Percentiles rank a stretch among this genome's conserved stretches.
Evolutionary conservation across 768 basidiomycete species (phyloP).

Genomic region (Thelephora aurantiotincta): DNA sequence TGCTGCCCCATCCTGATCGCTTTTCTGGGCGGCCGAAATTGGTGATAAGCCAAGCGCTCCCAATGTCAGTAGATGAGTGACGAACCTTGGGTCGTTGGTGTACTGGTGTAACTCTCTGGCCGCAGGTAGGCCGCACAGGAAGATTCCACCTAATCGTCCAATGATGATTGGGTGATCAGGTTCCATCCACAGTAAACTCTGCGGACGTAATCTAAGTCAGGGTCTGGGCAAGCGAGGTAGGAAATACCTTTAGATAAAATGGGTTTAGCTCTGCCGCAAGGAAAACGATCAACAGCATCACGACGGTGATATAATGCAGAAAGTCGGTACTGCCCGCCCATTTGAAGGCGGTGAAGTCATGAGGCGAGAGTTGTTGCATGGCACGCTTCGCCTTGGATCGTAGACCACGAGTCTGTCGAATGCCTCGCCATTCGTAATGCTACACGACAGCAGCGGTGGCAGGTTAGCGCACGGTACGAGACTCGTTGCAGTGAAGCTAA

Average conservation of each 20-base stretch:
- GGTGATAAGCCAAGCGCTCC: not conserved
- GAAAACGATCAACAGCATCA: conserved; percentile 62
- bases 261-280: conserved; percentile 78
- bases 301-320: conserved; percentile 60
- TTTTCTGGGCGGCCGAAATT: conserved; percentile 26
- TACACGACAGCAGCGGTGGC: conserved; percentile 16
- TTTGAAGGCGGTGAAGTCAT: conserved; percentile 79
- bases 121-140: conserved; percentile 78
- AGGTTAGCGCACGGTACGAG: not conserved
- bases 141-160: conserved; percentile 54
- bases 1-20: conserved; percentile 87
- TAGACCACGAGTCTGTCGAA: conserved; percentile 63
- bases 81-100: conserved; percentile 67
- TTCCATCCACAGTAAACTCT: conserved; percentile 73
- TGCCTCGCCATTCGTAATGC: conserved; percentile 80
- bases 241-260: conserved; percentile 70
- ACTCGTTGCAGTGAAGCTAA: conserved; percentile 15
- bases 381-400: conserved; percentile 71
- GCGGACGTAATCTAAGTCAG: conserved; percentile 11
- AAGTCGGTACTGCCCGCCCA: conserved; percentile 74
- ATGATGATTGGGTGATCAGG: conserved; percentile 82
- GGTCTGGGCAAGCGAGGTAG: conserved; percentile 1
- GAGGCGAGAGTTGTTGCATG: conserved; percentile 73
- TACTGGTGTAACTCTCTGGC: conserved; percentile 77
- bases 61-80: conserved; percentile 2